Base-by-base conservation (phyloP, 257 asterid genomes). In the Echium plantagineum region DNA sequence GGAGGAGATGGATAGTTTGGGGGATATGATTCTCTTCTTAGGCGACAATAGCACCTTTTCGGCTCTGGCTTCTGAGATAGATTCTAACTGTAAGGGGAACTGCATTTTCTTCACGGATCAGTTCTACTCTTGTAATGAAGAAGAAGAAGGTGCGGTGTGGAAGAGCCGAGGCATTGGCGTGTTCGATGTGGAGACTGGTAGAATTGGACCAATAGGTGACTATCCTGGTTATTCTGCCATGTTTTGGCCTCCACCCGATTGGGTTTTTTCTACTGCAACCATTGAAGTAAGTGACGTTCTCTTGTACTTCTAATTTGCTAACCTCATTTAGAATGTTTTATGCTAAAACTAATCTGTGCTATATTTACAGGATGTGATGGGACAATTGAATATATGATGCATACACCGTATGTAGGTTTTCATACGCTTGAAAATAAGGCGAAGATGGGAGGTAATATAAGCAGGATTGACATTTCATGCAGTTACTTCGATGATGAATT, bases 161-260 rank as follows among this genome's bases (percentile, higher is more conserved):
- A 83, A 75, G 66, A 57, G 66, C 35, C 77, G 71, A 0, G 86
- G 85, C 19, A 69, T 84, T 17, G 88, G 91, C 24, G 81, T 88
- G 72, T 91, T 81, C 57, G 81, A 76, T 75, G 24, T 91, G 83
- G 96, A 74, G 67, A 80, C 71, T 59, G 87, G 94, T 66, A 77
- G 79, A 24, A 85, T 91, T 57, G 85, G 77, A 65, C 81, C 90
- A 9, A 72, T 87, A 46, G 68, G 60, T 66, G 65, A 68, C 64
- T 68, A 53, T 20, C 38, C 15, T 64, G 80, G 79, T 24, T 83
- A 71, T 76, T 70, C 85, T 21, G 78, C 75, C 69, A 64, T 83
- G 84, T 85, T 91, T 74, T 85, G 96, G 95, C 96, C 95, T 7
- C 96, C 94, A 31, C 95, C 96, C 24, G 66, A 74, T 21, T 91